Conservation (phyloP, 441 rosid genomes). For the Pelargonium citronellum region DNA sequence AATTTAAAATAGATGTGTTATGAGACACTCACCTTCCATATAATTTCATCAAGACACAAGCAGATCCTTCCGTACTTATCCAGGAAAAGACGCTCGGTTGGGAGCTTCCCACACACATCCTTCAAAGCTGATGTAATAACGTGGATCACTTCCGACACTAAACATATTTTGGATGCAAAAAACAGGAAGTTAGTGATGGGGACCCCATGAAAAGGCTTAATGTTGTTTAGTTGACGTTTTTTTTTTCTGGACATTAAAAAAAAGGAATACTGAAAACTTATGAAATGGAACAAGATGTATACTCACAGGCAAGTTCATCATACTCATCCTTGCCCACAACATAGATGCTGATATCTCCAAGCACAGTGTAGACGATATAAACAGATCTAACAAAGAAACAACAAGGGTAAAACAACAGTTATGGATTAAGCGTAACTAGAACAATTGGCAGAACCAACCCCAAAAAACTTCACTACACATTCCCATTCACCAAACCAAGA, state of each 20-base stretch:
- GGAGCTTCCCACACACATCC: constrained; percentile 87
- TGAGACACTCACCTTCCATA: constrained; percentile 57
- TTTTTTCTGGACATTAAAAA: no score
- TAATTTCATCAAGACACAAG: constrained; percentile 82
- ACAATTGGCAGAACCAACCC: background rate
- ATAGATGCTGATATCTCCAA: constrained; percentile 83
- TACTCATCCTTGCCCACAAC: constrained; percentile 91
- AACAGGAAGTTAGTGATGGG: constrained; percentile 1
- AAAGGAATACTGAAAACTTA: no score
- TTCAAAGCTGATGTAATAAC: constrained; percentile 76
- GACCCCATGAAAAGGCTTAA: no score
- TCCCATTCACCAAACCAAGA: background rate
- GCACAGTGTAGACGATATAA: constrained; percentile 83
- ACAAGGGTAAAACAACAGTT: background rate
- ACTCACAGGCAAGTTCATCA: constrained; percentile 95
- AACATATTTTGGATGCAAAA: constrained; percentile 11
- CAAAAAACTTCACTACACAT: background rate
- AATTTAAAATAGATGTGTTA: no score
- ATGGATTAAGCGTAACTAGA: background rate
- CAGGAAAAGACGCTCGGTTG: constrained; percentile 81
- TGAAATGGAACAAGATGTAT: background rate
- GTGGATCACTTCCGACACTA: constrained; percentile 84
- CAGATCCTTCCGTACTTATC: constrained; percentile 92
- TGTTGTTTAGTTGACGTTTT: no score
- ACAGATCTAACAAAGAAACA: constrained; percentile 53